These are phyloP conservation scores for Tagetes patula DNA, from an alignment of 129 eudicot species.

Conservation along the genomic window DNA sequence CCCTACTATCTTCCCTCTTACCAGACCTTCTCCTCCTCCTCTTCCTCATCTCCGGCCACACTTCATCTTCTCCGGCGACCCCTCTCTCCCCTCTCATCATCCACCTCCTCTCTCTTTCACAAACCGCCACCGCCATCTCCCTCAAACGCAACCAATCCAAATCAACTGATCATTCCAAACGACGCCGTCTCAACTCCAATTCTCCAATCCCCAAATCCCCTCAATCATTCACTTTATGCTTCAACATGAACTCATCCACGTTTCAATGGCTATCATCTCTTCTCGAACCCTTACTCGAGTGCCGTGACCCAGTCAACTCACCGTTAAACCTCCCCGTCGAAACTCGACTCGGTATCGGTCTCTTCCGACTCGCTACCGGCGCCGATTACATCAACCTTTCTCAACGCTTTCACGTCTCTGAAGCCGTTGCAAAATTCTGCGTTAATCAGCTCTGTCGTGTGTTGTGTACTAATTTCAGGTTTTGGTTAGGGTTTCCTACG, in stretches of 20 bases:
- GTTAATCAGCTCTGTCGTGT: conserved; percentile 77
- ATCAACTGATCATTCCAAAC: too few relatives aligned
- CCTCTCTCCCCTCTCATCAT: conserved; percentile 45
- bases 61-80: conserved; percentile 19
- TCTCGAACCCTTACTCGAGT: conserved; percentile 82
- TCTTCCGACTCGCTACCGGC: conserved; percentile 66
- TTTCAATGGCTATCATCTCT: conserved; percentile 79
- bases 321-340: conserved; percentile 62
- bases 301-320: conserved; percentile 76
- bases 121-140: conserved; percentile 50
- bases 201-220: conserved; percentile 52
- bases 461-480: conserved; percentile 73
- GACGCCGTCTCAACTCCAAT: conserved; percentile 6
- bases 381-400: conserved; percentile 55
- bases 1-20: conserved; percentile 62
- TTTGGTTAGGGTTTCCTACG: conserved; percentile 81
- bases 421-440: conserved; percentile 54
- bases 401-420: conserved; percentile 55
- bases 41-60: conserved; percentile 28
- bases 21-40: conserved; percentile 56
- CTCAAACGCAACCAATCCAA: conserved; percentile 48
- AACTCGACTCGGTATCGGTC: conserved; percentile 65
- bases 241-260: conserved; percentile 61
- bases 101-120: conserved; percentile 48
- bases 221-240: conserved; percentile 47